Evolutionary conservation across 306 rosid species (phyloP).

Genomic region (Lupinus albus): DNA sequence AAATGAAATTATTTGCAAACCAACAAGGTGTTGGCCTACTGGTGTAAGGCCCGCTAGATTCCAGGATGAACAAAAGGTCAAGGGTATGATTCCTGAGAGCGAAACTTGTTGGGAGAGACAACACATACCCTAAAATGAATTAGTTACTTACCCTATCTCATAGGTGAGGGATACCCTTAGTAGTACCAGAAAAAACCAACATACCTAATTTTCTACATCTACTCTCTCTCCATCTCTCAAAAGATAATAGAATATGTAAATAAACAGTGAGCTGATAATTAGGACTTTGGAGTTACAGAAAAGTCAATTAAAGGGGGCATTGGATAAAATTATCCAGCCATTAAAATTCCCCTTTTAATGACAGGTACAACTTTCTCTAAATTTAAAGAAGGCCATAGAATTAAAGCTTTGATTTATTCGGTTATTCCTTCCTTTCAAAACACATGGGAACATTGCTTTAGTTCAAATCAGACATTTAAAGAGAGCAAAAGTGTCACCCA

Average conservation of each 20-base stretch:
- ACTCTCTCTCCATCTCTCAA: not conserved
- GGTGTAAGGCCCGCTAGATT: too few relatives aligned
- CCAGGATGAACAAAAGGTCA: too few relatives aligned
- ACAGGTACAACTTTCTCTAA: not conserved
- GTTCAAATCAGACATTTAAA: slow-evolving; percentile 4
- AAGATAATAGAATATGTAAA: not conserved
- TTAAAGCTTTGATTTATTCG: not conserved
- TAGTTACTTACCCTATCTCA: too few relatives aligned
- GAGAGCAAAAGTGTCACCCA: not conserved
- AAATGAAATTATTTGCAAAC: slow-evolving; percentile 21
- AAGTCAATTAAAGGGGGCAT: not conserved
- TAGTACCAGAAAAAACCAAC: too few relatives aligned
- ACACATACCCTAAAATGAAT: too few relatives aligned
- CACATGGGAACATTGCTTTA: not conserved
- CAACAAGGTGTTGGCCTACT: too few relatives aligned
- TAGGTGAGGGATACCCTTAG: too few relatives aligned
- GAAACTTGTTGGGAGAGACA: too few relatives aligned
- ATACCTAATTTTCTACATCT: not conserved
- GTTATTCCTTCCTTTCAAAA: not conserved
- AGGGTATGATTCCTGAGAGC: too few relatives aligned
- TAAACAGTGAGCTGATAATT: too few relatives aligned
- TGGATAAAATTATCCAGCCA: slow-evolving; percentile 6
- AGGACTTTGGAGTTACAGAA: not conserved
- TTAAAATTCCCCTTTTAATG: not conserved
- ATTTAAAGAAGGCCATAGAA: not conserved